These are phyloP conservation scores for Diaporthe helianthi DNA, from an alignment of 2,329 filamentous ascomycete species.

Conservation along the genomic window DNA sequence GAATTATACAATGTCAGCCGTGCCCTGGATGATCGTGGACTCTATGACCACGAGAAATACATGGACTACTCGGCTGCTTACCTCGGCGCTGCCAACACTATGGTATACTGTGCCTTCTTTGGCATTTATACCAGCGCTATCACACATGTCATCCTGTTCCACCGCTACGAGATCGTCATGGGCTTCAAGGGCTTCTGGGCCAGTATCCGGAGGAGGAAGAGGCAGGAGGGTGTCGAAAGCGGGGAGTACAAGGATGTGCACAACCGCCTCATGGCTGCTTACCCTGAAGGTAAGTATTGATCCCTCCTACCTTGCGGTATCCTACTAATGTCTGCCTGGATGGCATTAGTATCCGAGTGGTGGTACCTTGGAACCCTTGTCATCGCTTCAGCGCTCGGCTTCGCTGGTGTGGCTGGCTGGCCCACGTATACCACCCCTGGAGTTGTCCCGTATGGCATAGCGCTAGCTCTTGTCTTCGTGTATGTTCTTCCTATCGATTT, in stretches of 20 bases:
- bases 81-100: conserved; percentile 35
- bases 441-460: conserved; percentile 53
- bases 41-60: conserved; percentile 39
- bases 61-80: conserved; percentile 40
- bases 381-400: conserved; percentile 37
- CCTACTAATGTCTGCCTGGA: neutral
- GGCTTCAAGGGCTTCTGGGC: conserved; percentile 52
- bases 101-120: conserved; percentile 62
- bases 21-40: conserved; percentile 31
- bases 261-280: conserved; percentile 53
- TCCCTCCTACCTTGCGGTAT: neutral
- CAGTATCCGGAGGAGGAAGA: conserved; percentile 20
- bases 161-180: conserved; percentile 57
- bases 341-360: neutral
- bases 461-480: conserved; percentile 50
- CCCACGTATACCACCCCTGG: conserved; percentile 40
- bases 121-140: conserved; percentile 60
- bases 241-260: conserved; percentile 48
- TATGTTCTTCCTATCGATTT: neutral
- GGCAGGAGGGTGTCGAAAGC: neutral
- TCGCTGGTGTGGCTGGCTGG: conserved; percentile 43
- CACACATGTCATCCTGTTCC: conserved; percentile 58
- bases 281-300: conserved; percentile 43
- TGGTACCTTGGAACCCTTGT: conserved; percentile 2
- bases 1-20: conserved; percentile 52